Evolutionary conservation across 257 asterid species (phyloP).

Genomic region (Salvia rosmarinus): DNA sequence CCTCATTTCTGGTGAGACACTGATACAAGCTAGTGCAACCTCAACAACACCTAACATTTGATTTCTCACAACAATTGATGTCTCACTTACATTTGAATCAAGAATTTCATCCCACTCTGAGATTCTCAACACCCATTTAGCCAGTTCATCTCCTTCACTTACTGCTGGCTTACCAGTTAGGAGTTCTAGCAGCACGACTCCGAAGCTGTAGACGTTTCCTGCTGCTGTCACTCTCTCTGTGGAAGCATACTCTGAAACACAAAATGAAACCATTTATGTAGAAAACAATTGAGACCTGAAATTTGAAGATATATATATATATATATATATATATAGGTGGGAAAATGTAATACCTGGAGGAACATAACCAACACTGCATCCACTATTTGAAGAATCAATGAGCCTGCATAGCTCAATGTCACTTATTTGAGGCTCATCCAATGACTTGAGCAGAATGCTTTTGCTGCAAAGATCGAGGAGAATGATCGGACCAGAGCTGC

Average conservation of each 20-base stretch:
- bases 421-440: conserved; percentile 72
- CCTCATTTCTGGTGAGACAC: conserved; percentile 64
- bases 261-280: too few relatives aligned
- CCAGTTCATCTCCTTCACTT: conserved; percentile 71
- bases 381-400: conserved; percentile 72
- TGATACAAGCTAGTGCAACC: conserved; percentile 77
- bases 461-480: conserved; percentile 80
- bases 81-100: conserved; percentile 56
- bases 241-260: conserved; percentile 81
- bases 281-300: too few relatives aligned
- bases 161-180: conserved; percentile 80
- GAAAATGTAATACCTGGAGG: conserved; percentile 70
- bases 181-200: conserved; percentile 73
- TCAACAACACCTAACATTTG: conserved; percentile 77
- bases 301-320: too few relatives aligned
- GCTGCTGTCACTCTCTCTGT: conserved; percentile 79
- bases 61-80: conserved; percentile 59
- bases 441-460: conserved; percentile 64
- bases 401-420: conserved; percentile 84
- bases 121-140: conserved; percentile 61
- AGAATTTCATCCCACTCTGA: conserved; percentile 66
- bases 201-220: conserved; percentile 83
- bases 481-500: conserved; percentile 53
- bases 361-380: conserved; percentile 65
- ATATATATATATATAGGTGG: too few relatives aligned